Conservation (phyloP, 2,329 filamentous ascomycete species). For the Aureobasidium sp. region DNA sequence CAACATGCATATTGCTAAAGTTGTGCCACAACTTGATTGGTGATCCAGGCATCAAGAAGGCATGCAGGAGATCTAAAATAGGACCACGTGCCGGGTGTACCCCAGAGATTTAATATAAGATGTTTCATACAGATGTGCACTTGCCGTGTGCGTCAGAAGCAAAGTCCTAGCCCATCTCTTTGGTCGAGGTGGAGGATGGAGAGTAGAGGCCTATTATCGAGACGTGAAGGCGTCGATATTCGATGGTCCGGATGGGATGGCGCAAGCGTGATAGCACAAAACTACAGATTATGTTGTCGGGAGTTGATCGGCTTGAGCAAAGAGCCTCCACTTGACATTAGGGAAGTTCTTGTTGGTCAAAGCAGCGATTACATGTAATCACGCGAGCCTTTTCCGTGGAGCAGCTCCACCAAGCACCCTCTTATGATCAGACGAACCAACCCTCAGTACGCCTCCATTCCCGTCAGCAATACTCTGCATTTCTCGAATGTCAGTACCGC, state of each 20-base stretch:
- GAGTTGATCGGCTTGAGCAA: too few relatives aligned
- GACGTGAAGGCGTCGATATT: neutral
- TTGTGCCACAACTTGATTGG: neutral
- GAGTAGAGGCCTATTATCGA: neutral
- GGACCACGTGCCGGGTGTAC: neutral
- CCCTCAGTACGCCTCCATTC: too few relatives aligned
- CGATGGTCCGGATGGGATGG: neutral
- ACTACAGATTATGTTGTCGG: neutral
- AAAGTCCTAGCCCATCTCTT: too few relatives aligned
- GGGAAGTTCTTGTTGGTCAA: too few relatives aligned
- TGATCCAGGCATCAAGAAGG: neutral
- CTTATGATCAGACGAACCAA: too few relatives aligned
- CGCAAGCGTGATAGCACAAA: neutral
- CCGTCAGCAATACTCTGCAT: too few relatives aligned
- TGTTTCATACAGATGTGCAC: neutral
- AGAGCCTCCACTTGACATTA: too few relatives aligned
- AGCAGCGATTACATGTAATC: too few relatives aligned
- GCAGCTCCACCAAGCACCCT: too few relatives aligned
- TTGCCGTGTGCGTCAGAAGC: neutral
- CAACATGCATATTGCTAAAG: constrained; percentile 1
- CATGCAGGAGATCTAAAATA: neutral
- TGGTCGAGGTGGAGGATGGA: neutral
- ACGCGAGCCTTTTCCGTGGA: too few relatives aligned
- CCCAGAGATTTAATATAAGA: neutral
- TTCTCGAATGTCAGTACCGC: too few relatives aligned